These are phyloP conservation scores for Malania oleifera DNA, from an alignment of 164 flowering plant genomes.

Conservation along the genomic window DNA sequence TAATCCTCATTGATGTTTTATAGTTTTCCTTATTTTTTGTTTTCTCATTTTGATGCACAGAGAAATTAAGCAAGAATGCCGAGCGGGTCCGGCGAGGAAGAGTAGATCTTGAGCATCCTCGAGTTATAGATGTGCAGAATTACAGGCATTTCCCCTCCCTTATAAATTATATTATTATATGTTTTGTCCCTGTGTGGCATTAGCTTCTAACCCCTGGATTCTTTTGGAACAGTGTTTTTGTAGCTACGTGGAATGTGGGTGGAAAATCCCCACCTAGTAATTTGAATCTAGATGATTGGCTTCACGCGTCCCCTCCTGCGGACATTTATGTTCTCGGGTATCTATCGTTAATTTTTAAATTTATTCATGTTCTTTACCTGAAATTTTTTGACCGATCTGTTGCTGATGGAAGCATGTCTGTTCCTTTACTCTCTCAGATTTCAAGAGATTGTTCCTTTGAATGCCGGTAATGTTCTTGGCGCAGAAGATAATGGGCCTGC, in stretches of 20 bases:
- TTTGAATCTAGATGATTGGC: slow-evolving; percentile 62
- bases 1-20: not conserved
- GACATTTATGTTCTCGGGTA: slow-evolving; percentile 80
- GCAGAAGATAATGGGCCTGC: slow-evolving; percentile 80
- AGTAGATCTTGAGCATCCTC: slow-evolving; percentile 57
- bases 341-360: not conserved
- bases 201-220: not conserved
- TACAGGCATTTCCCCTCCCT: slow-evolving; percentile 34
- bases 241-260: slow-evolving; percentile 71
- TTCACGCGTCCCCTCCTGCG: slow-evolving; percentile 65
- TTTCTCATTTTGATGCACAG: slow-evolving; percentile 26
- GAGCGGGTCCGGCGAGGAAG: slow-evolving; percentile 40
- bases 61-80: slow-evolving; percentile 41
- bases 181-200: not conserved
- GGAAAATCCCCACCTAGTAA: slow-evolving; percentile 62
- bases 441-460: slow-evolving; percentile 74
- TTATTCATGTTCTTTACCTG: not conserved
- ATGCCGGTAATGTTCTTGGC: slow-evolving; percentile 65
- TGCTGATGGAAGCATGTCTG: not conserved
- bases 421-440: slow-evolving; percentile 32
- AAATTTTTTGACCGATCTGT: not conserved
- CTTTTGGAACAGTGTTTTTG: slow-evolving; percentile 41
- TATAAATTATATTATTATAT: not conserved
- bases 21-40: not conserved
- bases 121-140: slow-evolving; percentile 61